phyloP scores from a whole-genome alignment of 2,329 filamentous ascomycete genomes.

The Xylaria hypoxylon region DNA sequence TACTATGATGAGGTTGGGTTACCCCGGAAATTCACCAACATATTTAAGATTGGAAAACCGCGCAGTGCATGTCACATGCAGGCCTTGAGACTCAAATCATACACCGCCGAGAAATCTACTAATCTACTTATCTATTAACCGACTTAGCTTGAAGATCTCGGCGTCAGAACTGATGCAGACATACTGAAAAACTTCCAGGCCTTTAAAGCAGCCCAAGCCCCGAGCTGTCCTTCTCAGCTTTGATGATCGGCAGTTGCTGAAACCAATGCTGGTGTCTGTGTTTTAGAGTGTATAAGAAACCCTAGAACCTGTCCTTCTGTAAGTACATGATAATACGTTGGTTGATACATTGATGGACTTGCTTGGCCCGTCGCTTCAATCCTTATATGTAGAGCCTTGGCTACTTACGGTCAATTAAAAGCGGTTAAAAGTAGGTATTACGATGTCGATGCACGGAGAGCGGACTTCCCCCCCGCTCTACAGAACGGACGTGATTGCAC shows the following conservation, averaged over 20 bases:
- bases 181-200: neutral
- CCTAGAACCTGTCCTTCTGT: neutral
- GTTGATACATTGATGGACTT: neutral
- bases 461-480: neutral
- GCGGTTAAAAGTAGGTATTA: neutral
- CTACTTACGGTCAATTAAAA: neutral
- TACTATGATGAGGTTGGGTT: slow-evolving; percentile 15
- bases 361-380: neutral
- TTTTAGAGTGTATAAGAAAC: slow-evolving; percentile 21
- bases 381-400: neutral
- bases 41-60: slow-evolving; percentile 11
- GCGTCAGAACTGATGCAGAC: neutral
- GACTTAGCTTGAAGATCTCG: slow-evolving; percentile 3
- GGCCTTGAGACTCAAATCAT: slow-evolving; percentile 26
- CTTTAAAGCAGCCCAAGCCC: neutral
- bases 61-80: slow-evolving; percentile 12
- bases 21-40: slow-evolving; percentile 12
- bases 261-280: neutral
- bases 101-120: slow-evolving; percentile 5
- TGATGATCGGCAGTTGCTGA: slow-evolving; percentile 2
- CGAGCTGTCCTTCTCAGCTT: slow-evolving; percentile 11
- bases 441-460: neutral
- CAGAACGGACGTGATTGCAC: neutral
- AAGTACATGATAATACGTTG: neutral
- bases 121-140: slow-evolving; percentile 1